phyloP scores from a whole-genome alignment of 2,329 filamentous ascomycete species.

The Endothia cerciana region DNA sequence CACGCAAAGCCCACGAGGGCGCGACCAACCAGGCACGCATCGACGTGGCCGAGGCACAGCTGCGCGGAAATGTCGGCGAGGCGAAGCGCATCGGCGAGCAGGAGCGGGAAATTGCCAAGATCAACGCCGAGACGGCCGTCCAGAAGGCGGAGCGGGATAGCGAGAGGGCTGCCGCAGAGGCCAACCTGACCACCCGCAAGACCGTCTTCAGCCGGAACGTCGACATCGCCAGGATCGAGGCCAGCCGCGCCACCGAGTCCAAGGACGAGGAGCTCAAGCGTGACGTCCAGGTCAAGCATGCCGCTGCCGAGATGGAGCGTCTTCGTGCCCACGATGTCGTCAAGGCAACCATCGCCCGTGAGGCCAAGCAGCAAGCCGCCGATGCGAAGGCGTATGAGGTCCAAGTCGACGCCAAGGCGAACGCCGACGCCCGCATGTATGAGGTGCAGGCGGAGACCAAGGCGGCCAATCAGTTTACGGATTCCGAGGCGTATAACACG shows the following conservation, averaged over 20 bases:
- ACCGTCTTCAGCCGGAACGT: slow-evolving; percentile 75
- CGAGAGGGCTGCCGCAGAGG: slow-evolving; percentile 72
- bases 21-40: slow-evolving; percentile 78
- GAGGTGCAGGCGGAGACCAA: slow-evolving; percentile 58
- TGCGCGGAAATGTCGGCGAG: slow-evolving; percentile 74
- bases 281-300: slow-evolving; percentile 76
- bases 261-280: slow-evolving; percentile 81
- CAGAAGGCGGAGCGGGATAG: slow-evolving; percentile 71
- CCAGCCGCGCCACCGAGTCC: slow-evolving; percentile 72
- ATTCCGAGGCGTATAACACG: slow-evolving; percentile 53
- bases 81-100: slow-evolving; percentile 78
- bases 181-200: slow-evolving; percentile 73
- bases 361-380: slow-evolving; percentile 70
- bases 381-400: slow-evolving; percentile 69
- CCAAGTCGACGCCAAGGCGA: slow-evolving; percentile 61
- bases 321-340: slow-evolving; percentile 78
- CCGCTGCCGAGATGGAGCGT: slow-evolving; percentile 78
- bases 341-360: slow-evolving; percentile 71
- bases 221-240: slow-evolving; percentile 75
- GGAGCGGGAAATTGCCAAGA: slow-evolving; percentile 86
- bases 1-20: slow-evolving; percentile 82
- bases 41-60: slow-evolving; percentile 67
- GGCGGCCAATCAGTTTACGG: slow-evolving; percentile 51
- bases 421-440: slow-evolving; percentile 56
- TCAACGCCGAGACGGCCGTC: slow-evolving; percentile 82